Evolutionary conservation across 306 rosid genomes (phyloP).

Genomic region (cucumber (Cucumis sativus)): DNA sequence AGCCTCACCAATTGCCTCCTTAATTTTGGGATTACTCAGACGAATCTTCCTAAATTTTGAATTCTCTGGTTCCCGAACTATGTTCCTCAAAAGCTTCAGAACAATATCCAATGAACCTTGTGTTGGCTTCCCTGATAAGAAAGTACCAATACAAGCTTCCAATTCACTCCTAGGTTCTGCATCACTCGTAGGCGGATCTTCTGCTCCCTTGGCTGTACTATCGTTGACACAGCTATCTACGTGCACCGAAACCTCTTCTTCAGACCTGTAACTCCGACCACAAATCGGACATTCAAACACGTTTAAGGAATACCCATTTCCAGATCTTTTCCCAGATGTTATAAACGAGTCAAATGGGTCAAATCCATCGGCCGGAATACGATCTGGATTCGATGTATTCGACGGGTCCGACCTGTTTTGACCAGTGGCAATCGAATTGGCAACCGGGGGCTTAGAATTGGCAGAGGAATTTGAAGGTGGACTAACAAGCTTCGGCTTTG

Average conservation of each 20-base stretch:
- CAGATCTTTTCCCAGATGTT: conserved; percentile 60
- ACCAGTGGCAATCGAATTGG: conserved; percentile 8
- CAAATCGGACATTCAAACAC: conserved; percentile 79
- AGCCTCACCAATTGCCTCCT: conserved; percentile 59
- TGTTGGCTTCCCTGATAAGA: conserved; percentile 49
- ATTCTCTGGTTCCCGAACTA: conserved; percentile 71
- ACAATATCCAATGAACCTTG: conserved; percentile 61
- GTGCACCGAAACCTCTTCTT: conserved; percentile 68
- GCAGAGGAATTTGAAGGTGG: conserved; percentile 9
- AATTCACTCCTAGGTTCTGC: conserved; percentile 24
- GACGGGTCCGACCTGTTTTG: conserved; percentile 7
- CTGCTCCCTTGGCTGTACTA: conserved; percentile 6
- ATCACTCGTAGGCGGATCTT: conserved; percentile 13
- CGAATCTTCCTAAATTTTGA: conserved; percentile 72
- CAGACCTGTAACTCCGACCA: conserved; percentile 45
- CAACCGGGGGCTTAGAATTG: conserved; percentile 22
- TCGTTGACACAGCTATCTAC: conserved; percentile 49
- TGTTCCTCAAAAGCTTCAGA: conserved; percentile 52
- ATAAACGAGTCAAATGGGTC: conserved; percentile 81
- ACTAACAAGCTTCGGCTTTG: conserved; percentile 32
- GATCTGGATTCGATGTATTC: conserved; percentile 16
- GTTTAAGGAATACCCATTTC: conserved; percentile 43
- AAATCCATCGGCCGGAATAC: conserved; percentile 32
- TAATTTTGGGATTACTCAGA: conserved; percentile 71
- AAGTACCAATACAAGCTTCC: conserved; percentile 45